Evolutionary conservation across 345 rosid species (phyloP), one percentile per base, ranked within the genome.

Genomic region (Aquilaria malaccensis): DNA sequence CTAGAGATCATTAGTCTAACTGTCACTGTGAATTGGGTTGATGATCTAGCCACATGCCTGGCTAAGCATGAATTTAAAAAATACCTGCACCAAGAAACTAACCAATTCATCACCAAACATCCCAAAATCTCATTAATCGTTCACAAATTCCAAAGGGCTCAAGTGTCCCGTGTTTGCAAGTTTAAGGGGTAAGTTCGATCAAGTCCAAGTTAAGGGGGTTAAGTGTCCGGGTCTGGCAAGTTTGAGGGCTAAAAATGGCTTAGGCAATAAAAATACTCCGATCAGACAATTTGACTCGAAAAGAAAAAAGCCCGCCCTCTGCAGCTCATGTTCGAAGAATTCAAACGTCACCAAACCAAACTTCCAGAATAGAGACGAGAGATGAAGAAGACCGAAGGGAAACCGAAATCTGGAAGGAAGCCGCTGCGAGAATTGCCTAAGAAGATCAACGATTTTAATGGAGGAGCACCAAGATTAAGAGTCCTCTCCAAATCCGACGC

Each of bases 1-100:
- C 84, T 81, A 13, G 84, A 72, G 69, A 74, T 70, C 57, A 79
- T 31, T 72, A 84, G 57, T 41, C 89, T 86, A 31, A 71, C 67
- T 30, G 85, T 22, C 73, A 7, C 89, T 86, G 6, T 77, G 61
- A 60, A 79, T 70, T 31, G 86, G 89, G 64, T 81, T 64, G 43
- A 84, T 75, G 14, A 84, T 77, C 63, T 85, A 70, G 3, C 86
- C 89, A 15, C 89, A 84, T 0, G 85, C 86, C 67, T 84, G 84
- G 64, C 73, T 81, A 0, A 84, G 62, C 80, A 84, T 69, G 0
- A 86, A 84, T 76, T 76, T 71, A 55, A 84, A 22, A 84, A 55
- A 81, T 72, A 11, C 69, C 84, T 81, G 88, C 30, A 29, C 9
- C 59, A 33, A 7, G 10, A 6, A 30, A 52, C 30, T 13, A 11